phyloP scores from a whole-genome alignment of 805 yeast species.

The Wickerhamiella bombiphila region DNA sequence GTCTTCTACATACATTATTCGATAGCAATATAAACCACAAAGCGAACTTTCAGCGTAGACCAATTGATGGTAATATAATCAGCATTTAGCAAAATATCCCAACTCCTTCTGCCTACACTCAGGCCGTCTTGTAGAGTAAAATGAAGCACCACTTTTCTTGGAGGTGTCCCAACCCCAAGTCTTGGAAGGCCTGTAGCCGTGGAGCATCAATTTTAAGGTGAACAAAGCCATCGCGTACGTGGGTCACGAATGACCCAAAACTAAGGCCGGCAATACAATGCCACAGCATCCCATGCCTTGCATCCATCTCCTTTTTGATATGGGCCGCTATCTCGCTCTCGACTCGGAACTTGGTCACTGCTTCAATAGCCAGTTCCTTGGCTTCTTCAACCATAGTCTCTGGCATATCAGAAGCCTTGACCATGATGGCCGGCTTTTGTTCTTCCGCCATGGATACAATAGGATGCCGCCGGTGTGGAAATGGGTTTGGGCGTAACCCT shows the following conservation, averaged over 20 bases:
- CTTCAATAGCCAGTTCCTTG: slow-evolving; percentile 26
- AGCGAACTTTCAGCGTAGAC: no score
- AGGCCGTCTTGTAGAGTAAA: slow-evolving; percentile 36
- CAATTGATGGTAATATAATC: no score
- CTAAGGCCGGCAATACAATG: slow-evolving; percentile 48
- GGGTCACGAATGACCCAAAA: slow-evolving; percentile 50
- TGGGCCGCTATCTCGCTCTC: slow-evolving; percentile 45
- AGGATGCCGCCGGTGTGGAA: background rate
- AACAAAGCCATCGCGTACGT: slow-evolving; percentile 37
- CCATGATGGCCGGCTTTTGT: no score
- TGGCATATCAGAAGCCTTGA: slow-evolving; percentile 18
- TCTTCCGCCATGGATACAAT: no score
- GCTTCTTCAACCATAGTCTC: slow-evolving; percentile 13
- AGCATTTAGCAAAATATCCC: no score
- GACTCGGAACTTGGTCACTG: slow-evolving; percentile 29
- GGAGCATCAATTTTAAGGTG: slow-evolving; percentile 33
- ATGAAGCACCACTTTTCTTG: slow-evolving; percentile 26
- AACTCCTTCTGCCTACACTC: no score
- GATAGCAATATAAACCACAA: no score
- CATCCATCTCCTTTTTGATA: slow-evolving; percentile 43
- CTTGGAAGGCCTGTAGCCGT: slow-evolving; percentile 26
- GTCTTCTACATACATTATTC: no score
- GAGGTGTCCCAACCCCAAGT: slow-evolving; percentile 2
- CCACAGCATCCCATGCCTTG: slow-evolving; percentile 43
- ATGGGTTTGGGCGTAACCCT: no score